Conservation (phyloP, 2,329 filamentous ascomycete species). For the Nemania sp. region DNA sequence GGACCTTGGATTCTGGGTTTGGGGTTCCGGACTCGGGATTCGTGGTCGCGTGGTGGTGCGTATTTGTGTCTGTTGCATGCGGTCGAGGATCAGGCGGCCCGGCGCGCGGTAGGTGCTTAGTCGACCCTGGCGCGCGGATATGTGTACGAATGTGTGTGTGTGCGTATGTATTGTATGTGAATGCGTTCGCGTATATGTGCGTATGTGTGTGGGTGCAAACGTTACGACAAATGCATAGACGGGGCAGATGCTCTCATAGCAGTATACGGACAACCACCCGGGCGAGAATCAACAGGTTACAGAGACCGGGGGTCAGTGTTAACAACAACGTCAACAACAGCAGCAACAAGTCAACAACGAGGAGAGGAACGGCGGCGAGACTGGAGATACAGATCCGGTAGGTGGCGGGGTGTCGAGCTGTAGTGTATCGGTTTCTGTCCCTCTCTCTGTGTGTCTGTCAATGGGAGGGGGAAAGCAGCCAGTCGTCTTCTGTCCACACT, state of each 20-base stretch:
- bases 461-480: neutral
- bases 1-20: neutral
- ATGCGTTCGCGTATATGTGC: slow-evolving; percentile 1
- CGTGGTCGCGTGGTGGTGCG: slow-evolving; percentile 9
- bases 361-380: slow-evolving; percentile 18
- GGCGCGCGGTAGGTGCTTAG: slow-evolving; percentile 28
- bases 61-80: slow-evolving; percentile 9
- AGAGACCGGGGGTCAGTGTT: slow-evolving; percentile 9
- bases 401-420: slow-evolving; percentile 11
- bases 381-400: slow-evolving; percentile 16
- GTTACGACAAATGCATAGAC: slow-evolving; percentile 28
- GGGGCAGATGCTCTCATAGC: slow-evolving; percentile 29
- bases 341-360: slow-evolving; percentile 8
- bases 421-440: too few species aligned
- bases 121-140: neutral
- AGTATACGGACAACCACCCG: slow-evolving; percentile 25
- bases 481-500: neutral
- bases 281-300: slow-evolving; percentile 15
- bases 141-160: neutral
- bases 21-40: neutral
- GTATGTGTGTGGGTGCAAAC: slow-evolving; percentile 8
- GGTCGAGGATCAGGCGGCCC: slow-evolving; percentile 36
- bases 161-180: slow-evolving; percentile 13
- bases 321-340: slow-evolving; percentile 12
- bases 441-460: neutral